These are phyloP conservation scores for Sphaerulina musiva DNA, from an alignment of 2,329 filamentous ascomycete species.

Conservation along the genomic window DNA sequence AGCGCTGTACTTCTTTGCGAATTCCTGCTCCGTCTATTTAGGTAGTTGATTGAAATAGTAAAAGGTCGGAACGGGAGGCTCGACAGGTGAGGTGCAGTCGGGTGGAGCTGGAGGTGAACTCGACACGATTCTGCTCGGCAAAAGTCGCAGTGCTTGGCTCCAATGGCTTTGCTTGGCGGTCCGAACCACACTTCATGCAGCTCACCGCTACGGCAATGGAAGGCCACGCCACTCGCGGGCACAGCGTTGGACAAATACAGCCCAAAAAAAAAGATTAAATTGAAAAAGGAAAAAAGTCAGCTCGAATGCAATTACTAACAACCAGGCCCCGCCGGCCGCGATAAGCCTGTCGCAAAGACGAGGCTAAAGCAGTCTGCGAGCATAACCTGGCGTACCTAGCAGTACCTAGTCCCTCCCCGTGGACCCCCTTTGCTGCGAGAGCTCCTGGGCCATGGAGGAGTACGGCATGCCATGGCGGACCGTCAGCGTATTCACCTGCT, in stretches of 20 bases:
- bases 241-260: constrained; percentile 1
- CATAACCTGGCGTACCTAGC: not conserved
- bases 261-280: not conserved
- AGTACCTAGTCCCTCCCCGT: too few species aligned
- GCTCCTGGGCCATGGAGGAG: not conserved
- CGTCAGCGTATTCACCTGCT: constrained; percentile 5
- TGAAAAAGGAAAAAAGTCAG: not conserved
- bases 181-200: not conserved
- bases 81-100: too few species aligned
- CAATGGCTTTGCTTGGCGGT: not conserved
- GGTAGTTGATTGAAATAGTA: too few species aligned
- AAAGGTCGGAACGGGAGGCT: too few species aligned
- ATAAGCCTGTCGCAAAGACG: constrained; percentile 12
- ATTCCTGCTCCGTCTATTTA: too few species aligned
- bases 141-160: too few species aligned
- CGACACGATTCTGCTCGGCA: too few species aligned
- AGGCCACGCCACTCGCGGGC: not conserved
- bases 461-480: not conserved
- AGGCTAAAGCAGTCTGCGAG: constrained; percentile 1
- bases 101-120: too few species aligned
- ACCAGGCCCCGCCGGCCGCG: constrained; percentile 8
- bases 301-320: constrained; percentile 8
- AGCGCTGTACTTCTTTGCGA: too few species aligned
- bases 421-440: not conserved
- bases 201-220: too few species aligned